These are phyloP conservation scores for Emiliania huxleyi DNA, from an alignment of 78 protist species.

Conservation along the genomic window DNA sequence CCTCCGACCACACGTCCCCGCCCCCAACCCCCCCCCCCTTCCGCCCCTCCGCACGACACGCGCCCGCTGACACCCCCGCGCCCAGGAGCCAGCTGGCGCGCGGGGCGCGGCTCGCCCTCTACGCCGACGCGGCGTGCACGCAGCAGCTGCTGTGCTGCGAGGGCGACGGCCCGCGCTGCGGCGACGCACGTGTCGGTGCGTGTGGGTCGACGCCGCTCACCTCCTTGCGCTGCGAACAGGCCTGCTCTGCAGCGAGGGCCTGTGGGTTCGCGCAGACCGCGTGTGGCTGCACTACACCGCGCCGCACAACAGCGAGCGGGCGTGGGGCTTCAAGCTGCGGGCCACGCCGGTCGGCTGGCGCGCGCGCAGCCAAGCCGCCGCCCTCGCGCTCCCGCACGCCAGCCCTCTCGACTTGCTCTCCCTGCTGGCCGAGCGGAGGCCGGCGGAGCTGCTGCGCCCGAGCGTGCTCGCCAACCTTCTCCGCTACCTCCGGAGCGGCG, in stretches of 20 bases:
- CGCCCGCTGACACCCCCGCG: too few relatives aligned
- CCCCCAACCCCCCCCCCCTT: too few relatives aligned
- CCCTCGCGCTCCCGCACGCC: background rate
- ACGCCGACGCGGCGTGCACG: background rate
- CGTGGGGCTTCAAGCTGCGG: conserved; percentile 14
- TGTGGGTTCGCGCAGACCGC: background rate
- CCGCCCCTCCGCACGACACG: too few relatives aligned
- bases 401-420: background rate
- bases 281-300: background rate
- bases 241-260: background rate
- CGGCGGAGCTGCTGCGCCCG: background rate
- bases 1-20: too few relatives aligned
- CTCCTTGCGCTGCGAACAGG: too few relatives aligned
- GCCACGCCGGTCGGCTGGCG: background rate
- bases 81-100: background rate
- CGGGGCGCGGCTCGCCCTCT: background rate
- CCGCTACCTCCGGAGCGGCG: background rate
- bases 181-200: too few relatives aligned
- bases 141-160: background rate
- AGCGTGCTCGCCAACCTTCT: background rate
- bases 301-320: background rate
- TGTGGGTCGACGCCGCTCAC: too few relatives aligned
- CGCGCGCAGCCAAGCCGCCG: background rate
- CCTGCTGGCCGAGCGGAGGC: background rate
- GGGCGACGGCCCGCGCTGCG: background rate